Evolutionary conservation across 192 early-diverging fungal species (phyloP), one percentile per base, ranked within the genome.

Genomic region (Spinellus fusiger): DNA sequence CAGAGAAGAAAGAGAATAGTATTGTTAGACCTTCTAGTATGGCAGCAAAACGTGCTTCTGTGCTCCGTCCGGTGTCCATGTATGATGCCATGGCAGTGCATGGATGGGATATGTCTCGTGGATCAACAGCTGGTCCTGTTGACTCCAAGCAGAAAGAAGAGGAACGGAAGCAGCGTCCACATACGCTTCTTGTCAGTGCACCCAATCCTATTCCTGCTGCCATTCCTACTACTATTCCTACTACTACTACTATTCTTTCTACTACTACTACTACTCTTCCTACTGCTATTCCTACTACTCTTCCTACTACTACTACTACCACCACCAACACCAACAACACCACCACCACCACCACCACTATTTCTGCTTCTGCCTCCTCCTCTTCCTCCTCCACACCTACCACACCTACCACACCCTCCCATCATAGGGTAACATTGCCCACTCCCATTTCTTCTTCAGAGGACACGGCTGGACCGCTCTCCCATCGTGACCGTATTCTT

Each of bases 21-120:
- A 52, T 56, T 34, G 61, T 59, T 34, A 38, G 56, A 23, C 68
- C 68, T 5, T 64, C 68, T n/a, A 54, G 22, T 18, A 70, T 70
- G 49, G 44, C 51, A 29, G 56, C 62, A 0, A 70, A 70, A 26
- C 61, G 68, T 15, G 31, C 55, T 12, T 70, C 68, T 12, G 31
- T 61, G 49, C 48, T 10, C 18, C 40, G 40, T 18, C 40, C 40
- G 3, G 3, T 18, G 15, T 44, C 40, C 18, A 5, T 12, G 10
- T 3, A 10, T n/a, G n/a, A n/a, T n/a, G n/a, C n/a, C n/a, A n/a
- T n/a, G n/a, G n/a, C n/a, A n/a, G n/a, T n/a, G n/a, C n/a, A n/a
- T n/a, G n/a, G n/a, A n/a, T n/a, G n/a, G n/a, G n/a, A n/a, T n/a
- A n/a, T n/a, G n/a, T n/a, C n/a, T n/a, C n/a, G n/a, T n/a, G n/a